These are phyloP conservation scores for Candida saitoana DNA, from an alignment of 805 yeast species.

Conservation along the genomic window DNA sequence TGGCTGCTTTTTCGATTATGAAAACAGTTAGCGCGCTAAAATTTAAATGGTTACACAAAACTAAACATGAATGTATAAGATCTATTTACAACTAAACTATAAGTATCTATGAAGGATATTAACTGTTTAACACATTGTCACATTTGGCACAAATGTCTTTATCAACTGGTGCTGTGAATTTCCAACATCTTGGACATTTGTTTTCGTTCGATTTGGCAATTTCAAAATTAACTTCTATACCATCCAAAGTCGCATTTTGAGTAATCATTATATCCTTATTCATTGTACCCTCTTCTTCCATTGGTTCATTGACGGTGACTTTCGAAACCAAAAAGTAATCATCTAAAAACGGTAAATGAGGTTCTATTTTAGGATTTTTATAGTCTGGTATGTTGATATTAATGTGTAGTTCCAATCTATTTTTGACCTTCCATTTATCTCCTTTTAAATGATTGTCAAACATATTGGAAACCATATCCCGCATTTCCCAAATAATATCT, in stretches of 20 bases:
- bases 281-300: slow-evolving; percentile 6
- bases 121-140: slow-evolving; percentile 25
- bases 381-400: slow-evolving; percentile 22
- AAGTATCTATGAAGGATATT: not conserved
- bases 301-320: slow-evolving; percentile 33
- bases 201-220: slow-evolving; percentile 44
- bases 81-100: not conserved
- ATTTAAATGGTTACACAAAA: not conserved
- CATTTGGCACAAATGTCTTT: slow-evolving; percentile 68
- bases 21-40: not conserved
- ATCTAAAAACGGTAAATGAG: slow-evolving; percentile 23
- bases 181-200: slow-evolving; percentile 97
- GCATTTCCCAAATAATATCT: slow-evolving; percentile 41
- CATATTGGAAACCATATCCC: slow-evolving; percentile 45
- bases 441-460: slow-evolving; percentile 54
- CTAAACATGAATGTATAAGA: too few relatives aligned
- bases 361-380: slow-evolving; percentile 11
- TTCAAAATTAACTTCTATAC: slow-evolving; percentile 13
- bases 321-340: slow-evolving; percentile 64
- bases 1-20: too few relatives aligned
- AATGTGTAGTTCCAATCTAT: slow-evolving; percentile 58
- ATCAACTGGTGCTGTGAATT: slow-evolving; percentile 50
- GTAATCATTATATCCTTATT: not conserved
- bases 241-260: slow-evolving; percentile 15
- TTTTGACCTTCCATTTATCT: slow-evolving; percentile 46